Evolutionary conservation across 2,329 filamentous ascomycete species (phyloP).

Genomic region (Hypomyces rosellus): DNA sequence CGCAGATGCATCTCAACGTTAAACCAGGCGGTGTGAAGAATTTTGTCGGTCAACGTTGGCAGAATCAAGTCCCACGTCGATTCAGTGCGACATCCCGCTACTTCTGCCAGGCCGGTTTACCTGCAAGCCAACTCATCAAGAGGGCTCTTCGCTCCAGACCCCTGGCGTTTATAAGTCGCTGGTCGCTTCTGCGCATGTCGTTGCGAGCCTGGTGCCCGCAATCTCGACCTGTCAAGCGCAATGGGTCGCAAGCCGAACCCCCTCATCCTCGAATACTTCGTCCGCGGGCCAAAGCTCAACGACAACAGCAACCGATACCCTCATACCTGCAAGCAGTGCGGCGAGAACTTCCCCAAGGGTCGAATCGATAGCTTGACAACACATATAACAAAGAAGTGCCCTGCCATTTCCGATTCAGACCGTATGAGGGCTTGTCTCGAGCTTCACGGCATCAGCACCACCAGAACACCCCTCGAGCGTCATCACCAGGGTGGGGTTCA

Average conservation of each 20-base stretch:
- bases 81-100: conserved; percentile 12
- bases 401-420: conserved; percentile 67
- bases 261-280: conserved; percentile 82
- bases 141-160: background rate
- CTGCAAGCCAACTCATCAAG: conserved; percentile 1
- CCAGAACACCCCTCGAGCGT: conserved; percentile 28
- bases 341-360: conserved; percentile 84
- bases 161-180: conserved; percentile 8
- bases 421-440: conserved; percentile 68
- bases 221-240: conserved; percentile 22
- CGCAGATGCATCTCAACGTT: conserved; percentile 1
- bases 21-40: conserved; percentile 27
- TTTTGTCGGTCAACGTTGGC: conserved; percentile 30
- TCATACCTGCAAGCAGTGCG: conserved; percentile 83
- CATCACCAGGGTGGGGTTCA: conserved; percentile 20
- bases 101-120: conserved; percentile 3
- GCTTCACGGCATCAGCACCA: conserved; percentile 61
- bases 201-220: conserved; percentile 23
- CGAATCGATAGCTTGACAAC: conserved; percentile 74
- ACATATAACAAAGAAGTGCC: conserved; percentile 83
- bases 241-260: conserved; percentile 84
- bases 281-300: conserved; percentile 76
- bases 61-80: conserved; percentile 23
- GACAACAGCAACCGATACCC: conserved; percentile 89
- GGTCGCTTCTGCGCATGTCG: conserved; percentile 7